phyloP scores from a whole-genome alignment of 164 flowering plant genomes.

The Annona squamosa region DNA sequence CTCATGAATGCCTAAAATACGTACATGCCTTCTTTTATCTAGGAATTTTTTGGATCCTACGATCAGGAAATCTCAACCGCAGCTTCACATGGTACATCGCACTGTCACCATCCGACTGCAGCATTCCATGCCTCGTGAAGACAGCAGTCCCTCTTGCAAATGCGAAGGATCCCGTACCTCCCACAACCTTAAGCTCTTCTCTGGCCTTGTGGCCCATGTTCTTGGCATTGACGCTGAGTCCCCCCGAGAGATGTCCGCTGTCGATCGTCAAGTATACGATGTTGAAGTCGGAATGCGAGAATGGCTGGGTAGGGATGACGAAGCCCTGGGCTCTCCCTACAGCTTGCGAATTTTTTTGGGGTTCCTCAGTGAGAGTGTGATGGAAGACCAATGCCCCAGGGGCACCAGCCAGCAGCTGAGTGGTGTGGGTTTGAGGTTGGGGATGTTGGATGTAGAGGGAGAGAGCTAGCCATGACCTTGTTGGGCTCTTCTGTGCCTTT shows the following conservation, averaged over 20 bases:
- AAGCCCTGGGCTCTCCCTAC: conserved; percentile 81
- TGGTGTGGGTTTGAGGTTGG: conserved; percentile 12
- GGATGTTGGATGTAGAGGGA: conserved; percentile 76
- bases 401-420: conserved; percentile 4
- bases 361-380: conserved; percentile 59
- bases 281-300: conserved; percentile 60
- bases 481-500: conserved; percentile 17
- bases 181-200: conserved; percentile 60
- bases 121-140: conserved; percentile 28
- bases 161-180: conserved; percentile 85
- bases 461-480: conserved; percentile 35
- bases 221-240: conserved; percentile 55
- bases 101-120: conserved; percentile 13
- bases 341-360: conserved; percentile 54
- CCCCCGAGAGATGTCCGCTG: conserved; percentile 49
- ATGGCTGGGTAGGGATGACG: conserved; percentile 53
- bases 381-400: conserved; percentile 58
- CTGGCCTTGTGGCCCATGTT: conserved; percentile 25
- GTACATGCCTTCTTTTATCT: conserved; percentile 18
- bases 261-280: conserved; percentile 62
- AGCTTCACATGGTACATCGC: conserved; percentile 53
- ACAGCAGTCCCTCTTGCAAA: conserved; percentile 72
- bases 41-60: conserved; percentile 20
- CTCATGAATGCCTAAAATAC: neutral
- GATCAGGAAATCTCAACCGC: conserved; percentile 47